Base-by-base conservation (phyloP, 768 basidiomycete genomes). In the Leccinellum albellum region DNA sequence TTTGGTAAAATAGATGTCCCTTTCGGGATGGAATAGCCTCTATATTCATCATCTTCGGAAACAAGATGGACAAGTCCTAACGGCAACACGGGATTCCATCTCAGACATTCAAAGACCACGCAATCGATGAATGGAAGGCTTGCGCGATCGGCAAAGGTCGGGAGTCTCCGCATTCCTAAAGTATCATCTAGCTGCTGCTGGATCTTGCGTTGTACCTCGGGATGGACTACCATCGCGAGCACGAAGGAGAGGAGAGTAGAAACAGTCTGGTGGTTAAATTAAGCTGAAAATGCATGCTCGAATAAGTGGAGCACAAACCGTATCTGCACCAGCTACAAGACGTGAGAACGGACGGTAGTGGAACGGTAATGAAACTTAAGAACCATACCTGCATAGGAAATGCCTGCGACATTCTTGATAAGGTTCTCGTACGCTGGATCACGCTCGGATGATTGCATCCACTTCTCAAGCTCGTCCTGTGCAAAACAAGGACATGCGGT, bases 181-280 rank as follows among this genome's bases (percentile, higher is more conserved):
- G 80, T 75, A 48, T 58, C 61, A 65, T 85, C 83, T 40, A 86
- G 69, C 66, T 86, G 81, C 46, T 70, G 70, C 60, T 84, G 84
- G 9, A 74, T 76, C 64, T 75, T 78, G 58, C 66, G 70, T 51
- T 80, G 76, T 17, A 81, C 76, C 3, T 78, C 70, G 17, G 84
- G 84, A 64, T 83, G 65, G 29, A 79, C 71, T 47, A 80, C 70
- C 81, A 85, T 83, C 4, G 82, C 79, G 12, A 84, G 75, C 24
- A 82, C 58, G 63, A 85, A 83, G 4, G 76, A 74, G 37, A 77
- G 72, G 37, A 84, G 66, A 14, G 78, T 72, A 14, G 81, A 77
- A 13, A 79, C 74, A 3, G 81, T 84, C 84, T 85, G 33, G 14
- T 24, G 49, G 29, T 32, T 4, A 24, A 35, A 28, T 12, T 66